Conservation (phyloP, 768 basidiomycete species). For the Tricholoma terreum region DNA sequence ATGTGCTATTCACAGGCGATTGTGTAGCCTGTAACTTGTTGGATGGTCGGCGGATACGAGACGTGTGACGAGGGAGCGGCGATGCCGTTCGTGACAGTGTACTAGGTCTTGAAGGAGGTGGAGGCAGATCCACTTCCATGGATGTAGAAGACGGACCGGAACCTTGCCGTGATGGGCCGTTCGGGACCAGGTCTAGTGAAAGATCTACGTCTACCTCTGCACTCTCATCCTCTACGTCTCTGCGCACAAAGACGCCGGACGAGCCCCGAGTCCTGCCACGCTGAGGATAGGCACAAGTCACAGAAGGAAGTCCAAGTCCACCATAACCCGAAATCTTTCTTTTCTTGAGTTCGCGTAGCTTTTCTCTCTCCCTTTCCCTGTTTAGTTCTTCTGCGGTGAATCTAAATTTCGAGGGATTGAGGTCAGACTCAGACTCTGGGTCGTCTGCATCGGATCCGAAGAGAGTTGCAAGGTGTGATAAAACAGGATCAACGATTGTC, state of each 20-base stretch:
- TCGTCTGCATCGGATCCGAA: conserved; percentile 36
- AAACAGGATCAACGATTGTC: conserved; percentile 49
- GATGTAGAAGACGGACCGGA: not conserved
- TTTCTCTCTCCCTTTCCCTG: conserved; percentile 45
- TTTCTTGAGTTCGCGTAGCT: conserved; percentile 56
- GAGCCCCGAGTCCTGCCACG: conserved; percentile 15
- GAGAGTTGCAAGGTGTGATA: conserved; percentile 30
- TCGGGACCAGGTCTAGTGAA: conserved; percentile 23
- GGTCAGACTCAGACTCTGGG: conserved; percentile 33
- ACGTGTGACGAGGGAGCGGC: not conserved
- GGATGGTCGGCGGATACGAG: conserved; percentile 13
- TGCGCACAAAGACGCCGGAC: conserved; percentile 49
- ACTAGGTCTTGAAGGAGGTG: not conserved
- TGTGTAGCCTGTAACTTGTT: conserved; percentile 15
- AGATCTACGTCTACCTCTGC: conserved; percentile 65
- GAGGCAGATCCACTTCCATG: conserved; percentile 1
- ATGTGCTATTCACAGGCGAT: not conserved
- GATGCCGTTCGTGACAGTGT: not conserved
- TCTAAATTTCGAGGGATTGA: not conserved
- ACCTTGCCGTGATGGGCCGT: conserved; percentile 20
- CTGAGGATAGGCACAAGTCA: not conserved
- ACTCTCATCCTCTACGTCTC: conserved; percentile 59
- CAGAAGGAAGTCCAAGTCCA: conserved; percentile 28
- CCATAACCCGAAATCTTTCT: conserved; percentile 38
- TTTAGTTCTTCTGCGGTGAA: conserved; percentile 33